A percentile compares a stretch with the other conserved stretches of the same genome.
Evolutionary conservation across 345 rosid genomes (phyloP).

Genomic region (Rhodamnia rubescens): DNA sequence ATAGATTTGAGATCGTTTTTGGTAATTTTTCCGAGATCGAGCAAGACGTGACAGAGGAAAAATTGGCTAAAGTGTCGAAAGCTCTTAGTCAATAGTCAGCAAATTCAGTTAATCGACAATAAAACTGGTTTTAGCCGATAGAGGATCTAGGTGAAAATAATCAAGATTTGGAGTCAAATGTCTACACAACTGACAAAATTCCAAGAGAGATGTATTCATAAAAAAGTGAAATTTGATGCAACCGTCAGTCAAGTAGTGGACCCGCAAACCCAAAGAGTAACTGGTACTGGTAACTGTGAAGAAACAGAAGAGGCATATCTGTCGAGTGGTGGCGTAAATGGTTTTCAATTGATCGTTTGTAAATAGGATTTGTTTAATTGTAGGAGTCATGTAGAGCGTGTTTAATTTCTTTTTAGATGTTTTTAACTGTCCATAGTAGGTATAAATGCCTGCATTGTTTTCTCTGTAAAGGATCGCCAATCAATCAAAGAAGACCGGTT

Average conservation of each 20-base stretch:
- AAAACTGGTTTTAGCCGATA: neutral
- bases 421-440: neutral
- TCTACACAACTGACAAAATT: neutral
- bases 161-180: neutral
- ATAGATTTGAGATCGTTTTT: too few relatives aligned
- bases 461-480: neutral
- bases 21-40: too few relatives aligned
- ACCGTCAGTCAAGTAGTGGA: neutral
- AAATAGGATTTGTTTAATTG: neutral
- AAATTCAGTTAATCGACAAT: neutral
- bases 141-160: neutral
- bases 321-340: neutral
- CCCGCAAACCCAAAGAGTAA: neutral
- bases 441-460: neutral
- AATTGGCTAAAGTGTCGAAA: neutral
- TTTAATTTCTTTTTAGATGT: neutral
- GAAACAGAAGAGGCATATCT: neutral
- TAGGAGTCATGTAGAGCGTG: neutral
- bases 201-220: neutral
- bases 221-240: neutral
- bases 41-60: neutral
- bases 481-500: neutral
- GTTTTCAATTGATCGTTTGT: neutral
- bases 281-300: neutral
- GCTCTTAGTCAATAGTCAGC: neutral